These are phyloP conservation scores for Hyphopichia homilentoma DNA, from an alignment of 805 yeast genomes.

Conservation along the genomic window DNA sequence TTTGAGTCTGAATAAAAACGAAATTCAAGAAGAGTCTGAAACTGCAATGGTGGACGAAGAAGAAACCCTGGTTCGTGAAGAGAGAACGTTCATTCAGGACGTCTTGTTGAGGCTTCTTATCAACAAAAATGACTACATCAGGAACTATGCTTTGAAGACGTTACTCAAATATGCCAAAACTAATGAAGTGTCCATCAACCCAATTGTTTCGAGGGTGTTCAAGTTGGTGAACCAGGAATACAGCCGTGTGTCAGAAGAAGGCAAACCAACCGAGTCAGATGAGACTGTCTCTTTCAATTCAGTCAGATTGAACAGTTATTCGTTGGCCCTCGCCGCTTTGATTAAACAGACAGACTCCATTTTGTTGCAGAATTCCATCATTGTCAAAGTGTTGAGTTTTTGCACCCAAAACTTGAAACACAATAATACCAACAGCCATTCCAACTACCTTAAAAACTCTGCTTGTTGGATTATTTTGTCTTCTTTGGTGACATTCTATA, in stretches of 20 bases:
- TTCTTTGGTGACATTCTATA: slow-evolving; percentile 36
- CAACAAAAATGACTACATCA: slow-evolving; percentile 29
- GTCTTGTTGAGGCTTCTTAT: slow-evolving; percentile 27
- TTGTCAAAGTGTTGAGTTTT: slow-evolving; percentile 40
- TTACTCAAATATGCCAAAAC: slow-evolving; percentile 25
- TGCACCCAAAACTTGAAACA: slow-evolving; percentile 44
- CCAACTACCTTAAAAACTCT: slow-evolving; percentile 21
- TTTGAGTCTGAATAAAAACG: slow-evolving; percentile 15
- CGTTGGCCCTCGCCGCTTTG: slow-evolving; percentile 33
- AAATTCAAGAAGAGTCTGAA: slow-evolving; percentile 13
- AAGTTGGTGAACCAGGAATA: slow-evolving; percentile 26
- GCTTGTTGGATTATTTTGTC: slow-evolving; percentile 41
- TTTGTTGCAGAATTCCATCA: slow-evolving; percentile 34
- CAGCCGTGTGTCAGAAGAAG: slow-evolving; percentile 11
- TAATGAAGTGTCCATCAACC: slow-evolving; percentile 34
- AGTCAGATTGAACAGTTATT: slow-evolving; percentile 26
- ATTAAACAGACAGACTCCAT: slow-evolving; percentile 33
- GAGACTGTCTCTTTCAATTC: slow-evolving; percentile 18
- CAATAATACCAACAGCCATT: slow-evolving; percentile 17
- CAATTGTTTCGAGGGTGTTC: slow-evolving; percentile 28
- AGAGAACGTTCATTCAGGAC: slow-evolving; percentile 24
- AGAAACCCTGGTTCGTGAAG: slow-evolving; percentile 6
- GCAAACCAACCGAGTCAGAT: slow-evolving; percentile 4
- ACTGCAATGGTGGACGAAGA: slow-evolving; percentile 10
- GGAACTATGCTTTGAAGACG: slow-evolving; percentile 32